Base-by-base conservation (phyloP, 371 early-diverging fungal genomes). In the Circinella umbellata region DNA sequence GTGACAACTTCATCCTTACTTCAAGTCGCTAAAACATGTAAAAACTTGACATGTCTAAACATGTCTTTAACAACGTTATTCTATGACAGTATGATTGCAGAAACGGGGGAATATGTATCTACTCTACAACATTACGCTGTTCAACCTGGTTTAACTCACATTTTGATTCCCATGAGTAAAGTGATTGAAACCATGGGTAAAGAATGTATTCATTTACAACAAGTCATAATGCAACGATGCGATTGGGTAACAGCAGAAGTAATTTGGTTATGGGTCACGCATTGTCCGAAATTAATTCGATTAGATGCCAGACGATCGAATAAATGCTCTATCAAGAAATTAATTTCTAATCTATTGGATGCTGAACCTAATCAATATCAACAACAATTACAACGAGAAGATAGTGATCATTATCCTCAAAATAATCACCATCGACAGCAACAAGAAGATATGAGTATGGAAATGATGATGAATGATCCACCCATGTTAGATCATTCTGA, bases 61-160 rank as follows among this genome's bases (percentile, higher is more conserved):
- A 71, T 90, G n/a, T 86, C 87, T 5, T 79, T 84, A 53, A 84
- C 85, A 0, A 72, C 80, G 4, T 57, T 90, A 27, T 63, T 80
- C 17, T 54, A 72, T 27, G 91, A 90, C 71, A 83, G 80, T 37
- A 51, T 79, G 18, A 77, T 87, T 51, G 74, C 66, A 36, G 89
- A 90, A 66, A 90, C 89, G 4, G 87, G 87, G 4, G 89, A 89
- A 67, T 90, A 89, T 61, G 27, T 85, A 14, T 88, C 88, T 6
- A 81, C 86, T 9, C 61, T 88, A 20, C 90, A 86, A 59, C 70
- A 80, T 64, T 85, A 83, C 64, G 78, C 85, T 6, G 64, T 82
- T 15, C 88, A 84, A 59, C 80, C 83, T 14, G 86, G 87, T 13
- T 71, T 89, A 57, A 89, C 89, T 0, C 81, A 80, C 39, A 79